Conservation (phyloP, 768 basidiomycete genomes). For the Polyporus arcularius region DNA sequence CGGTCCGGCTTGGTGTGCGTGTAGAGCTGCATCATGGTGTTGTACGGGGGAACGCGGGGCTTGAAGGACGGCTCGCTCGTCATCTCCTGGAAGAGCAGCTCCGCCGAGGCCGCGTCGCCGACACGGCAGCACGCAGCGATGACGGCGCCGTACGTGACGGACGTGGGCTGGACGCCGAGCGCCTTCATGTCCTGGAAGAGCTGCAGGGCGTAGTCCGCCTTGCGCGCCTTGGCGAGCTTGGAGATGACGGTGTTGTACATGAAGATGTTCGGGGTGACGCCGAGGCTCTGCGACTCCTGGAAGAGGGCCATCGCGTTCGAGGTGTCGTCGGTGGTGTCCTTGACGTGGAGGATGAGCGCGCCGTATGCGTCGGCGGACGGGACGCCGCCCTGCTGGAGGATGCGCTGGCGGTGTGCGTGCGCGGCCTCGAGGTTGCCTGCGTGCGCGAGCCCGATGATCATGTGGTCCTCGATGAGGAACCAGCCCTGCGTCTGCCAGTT, state of each 20-base stretch:
- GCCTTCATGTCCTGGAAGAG: conserved; percentile 89
- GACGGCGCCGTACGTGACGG: conserved; percentile 93
- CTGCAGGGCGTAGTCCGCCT: conserved; percentile 85
- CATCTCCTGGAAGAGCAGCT: conserved; percentile 88
- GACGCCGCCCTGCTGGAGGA: conserved; percentile 73
- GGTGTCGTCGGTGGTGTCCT: conserved; percentile 96
- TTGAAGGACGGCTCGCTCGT: conserved; percentile 66
- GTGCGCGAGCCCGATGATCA: conserved; percentile 87
- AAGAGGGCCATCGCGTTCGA: conserved; percentile 84
- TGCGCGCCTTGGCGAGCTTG: conserved; percentile 91
- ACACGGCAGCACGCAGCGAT: conserved; percentile 94
- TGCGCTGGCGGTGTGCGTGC: conserved; percentile 75
- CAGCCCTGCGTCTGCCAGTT: conserved; percentile 59
- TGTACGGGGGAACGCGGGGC: conserved; percentile 92
- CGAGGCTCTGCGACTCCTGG: conserved; percentile 69
- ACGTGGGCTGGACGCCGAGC: conserved; percentile 60
- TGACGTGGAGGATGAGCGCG: conserved; percentile 81
- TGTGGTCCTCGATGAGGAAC: conserved; percentile 82
- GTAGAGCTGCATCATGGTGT: conserved; percentile 98
- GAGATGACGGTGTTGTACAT: conserved; percentile 98
- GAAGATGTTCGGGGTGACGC: conserved; percentile 79
- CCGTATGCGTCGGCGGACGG: conserved; percentile 93
- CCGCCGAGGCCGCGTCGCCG: conserved; percentile 82
- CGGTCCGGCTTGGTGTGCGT: conserved; percentile 89
- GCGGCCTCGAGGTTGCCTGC: conserved; percentile 78